phyloP scores from a whole-genome alignment of 2,329 filamentous ascomycete genomes.

The Trichoderma polysporum region DNA sequence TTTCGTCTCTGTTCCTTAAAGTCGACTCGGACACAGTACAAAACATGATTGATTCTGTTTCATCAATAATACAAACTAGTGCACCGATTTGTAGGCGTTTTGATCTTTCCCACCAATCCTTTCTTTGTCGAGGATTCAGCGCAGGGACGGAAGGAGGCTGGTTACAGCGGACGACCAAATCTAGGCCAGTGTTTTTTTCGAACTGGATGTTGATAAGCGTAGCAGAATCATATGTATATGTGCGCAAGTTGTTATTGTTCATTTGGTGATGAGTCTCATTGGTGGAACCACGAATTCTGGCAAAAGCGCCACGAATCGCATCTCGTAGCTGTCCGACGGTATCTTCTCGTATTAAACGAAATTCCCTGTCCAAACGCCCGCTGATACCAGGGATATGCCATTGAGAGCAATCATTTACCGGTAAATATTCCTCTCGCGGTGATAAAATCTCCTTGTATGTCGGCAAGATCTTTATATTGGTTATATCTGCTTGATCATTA shows the following conservation, averaged over 20 bases:
- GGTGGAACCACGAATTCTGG: slow-evolving; percentile 30
- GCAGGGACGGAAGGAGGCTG: slow-evolving; percentile 40
- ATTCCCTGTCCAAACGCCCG: slow-evolving; percentile 54
- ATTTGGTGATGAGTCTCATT: slow-evolving; percentile 11
- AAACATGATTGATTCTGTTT: slow-evolving; percentile 41
- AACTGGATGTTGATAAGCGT: slow-evolving; percentile 36
- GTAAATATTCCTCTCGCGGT: slow-evolving; percentile 44
- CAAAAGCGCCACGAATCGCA: slow-evolving; percentile 43
- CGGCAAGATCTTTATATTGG: slow-evolving; percentile 49
- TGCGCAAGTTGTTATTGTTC: slow-evolving; percentile 32
- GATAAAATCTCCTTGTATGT: slow-evolving; percentile 49
- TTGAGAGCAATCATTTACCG: slow-evolving; percentile 36
- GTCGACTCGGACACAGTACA: slow-evolving; percentile 37
- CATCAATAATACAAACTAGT: slow-evolving; percentile 50
- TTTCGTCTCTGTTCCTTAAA: slow-evolving; percentile 22
- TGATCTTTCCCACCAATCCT: slow-evolving; percentile 51
- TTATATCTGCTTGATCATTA: slow-evolving; percentile 50
- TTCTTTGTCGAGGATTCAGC: slow-evolving; percentile 32
- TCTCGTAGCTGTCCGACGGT: slow-evolving; percentile 54
- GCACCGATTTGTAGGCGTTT: slow-evolving; percentile 50
- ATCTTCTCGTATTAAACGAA: slow-evolving; percentile 56
- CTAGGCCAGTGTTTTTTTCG: slow-evolving; percentile 41
- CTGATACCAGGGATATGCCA: slow-evolving; percentile 41
- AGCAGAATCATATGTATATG: slow-evolving; percentile 31
- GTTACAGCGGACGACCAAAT: slow-evolving; percentile 45